phyloP scores from a whole-genome alignment of 352 stramenopile species.

The Phytophthora hybrid region DNA sequence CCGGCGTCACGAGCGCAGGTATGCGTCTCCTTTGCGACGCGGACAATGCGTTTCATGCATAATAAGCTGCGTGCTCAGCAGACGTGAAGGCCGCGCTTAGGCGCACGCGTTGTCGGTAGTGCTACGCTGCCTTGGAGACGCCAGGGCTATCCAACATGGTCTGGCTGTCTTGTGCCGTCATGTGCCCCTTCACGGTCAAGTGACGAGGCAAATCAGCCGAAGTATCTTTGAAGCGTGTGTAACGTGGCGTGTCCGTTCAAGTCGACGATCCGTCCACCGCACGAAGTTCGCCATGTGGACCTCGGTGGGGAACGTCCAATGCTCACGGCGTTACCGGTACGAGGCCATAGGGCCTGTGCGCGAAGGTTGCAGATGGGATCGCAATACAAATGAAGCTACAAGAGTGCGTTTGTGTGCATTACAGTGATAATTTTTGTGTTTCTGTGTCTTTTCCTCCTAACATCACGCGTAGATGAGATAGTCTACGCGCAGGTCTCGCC shows the following conservation, averaged over 20 bases:
- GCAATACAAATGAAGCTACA: neutral
- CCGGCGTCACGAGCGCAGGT: slow-evolving; percentile 10
- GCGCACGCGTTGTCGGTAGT: neutral
- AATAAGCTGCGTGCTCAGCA: neutral
- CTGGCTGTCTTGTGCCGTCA: slow-evolving; percentile 30
- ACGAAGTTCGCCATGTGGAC: neutral
- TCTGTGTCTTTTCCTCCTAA: neutral
- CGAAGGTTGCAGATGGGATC: neutral
- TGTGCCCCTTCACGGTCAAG: slow-evolving; percentile 10
- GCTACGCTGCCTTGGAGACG: slow-evolving; percentile 19
- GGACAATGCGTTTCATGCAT: neutral
- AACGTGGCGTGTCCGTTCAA: slow-evolving; percentile 15
- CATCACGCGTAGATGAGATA: neutral
- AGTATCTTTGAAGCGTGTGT: slow-evolving; percentile 22
- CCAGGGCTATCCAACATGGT: slow-evolving; percentile 26
- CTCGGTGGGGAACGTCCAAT: slow-evolving; percentile 2
- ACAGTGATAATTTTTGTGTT: neutral
- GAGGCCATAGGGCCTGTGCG: neutral
- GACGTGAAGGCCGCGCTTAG: neutral
- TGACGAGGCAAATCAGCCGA: slow-evolving; percentile 27
- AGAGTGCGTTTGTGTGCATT: neutral
- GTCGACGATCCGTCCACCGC: slow-evolving; percentile 1
- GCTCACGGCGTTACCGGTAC: neutral
- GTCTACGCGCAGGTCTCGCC: slow-evolving; percentile 29
- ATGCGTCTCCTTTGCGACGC: slow-evolving; percentile 22